Base-by-base conservation (phyloP, 257 asterid species). In the Lycium barbarum region DNA sequence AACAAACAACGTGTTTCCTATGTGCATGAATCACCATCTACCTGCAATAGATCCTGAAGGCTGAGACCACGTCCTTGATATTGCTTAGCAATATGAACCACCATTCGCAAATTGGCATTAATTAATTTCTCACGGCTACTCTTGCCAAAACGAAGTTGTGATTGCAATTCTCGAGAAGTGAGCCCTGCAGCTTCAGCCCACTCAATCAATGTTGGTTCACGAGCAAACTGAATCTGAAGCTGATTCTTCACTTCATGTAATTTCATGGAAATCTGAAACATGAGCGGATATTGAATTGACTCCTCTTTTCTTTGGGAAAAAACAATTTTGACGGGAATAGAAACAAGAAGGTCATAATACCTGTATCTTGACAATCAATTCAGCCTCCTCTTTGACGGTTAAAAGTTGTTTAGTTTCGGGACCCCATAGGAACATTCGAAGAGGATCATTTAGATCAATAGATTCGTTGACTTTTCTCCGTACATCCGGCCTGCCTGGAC, bases 31-130 rank as follows among this genome's bases (percentile, higher is more conserved):
- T 80, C 79, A 68, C 9, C 55, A 84, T 73, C 90, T 81, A 94
- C 99, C 98, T 94, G 99, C 90, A 96, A 80, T 79, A 96, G 91
- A 90, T 96, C 99, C 83, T 91, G 97, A 78, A 96, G 90, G 88
- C 87, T 91, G 79, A 96, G 93, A 83, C 99, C 99, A 86, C 95
- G 98, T 63, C 97, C 96, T 86, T 88, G 94, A 89, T 94, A 96
- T 87, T 92, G 93, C 93, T 91, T 96, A 87, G 98, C 98, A 90
- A 94, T 91, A 88, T 96, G 97, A 86, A 93, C 95, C 87, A 96
- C 99, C 98, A 96, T 79, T 14, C 97, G 97, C 82, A 91, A 91
- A 90, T 96, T 94, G 91, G 98, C 95, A 88, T 90, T 91, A 81
- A 96, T 93, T 87, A 96, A 86, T 92, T 90, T 94, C 71, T 94